Evolutionary conservation across 2,329 filamentous ascomycete genomes (phyloP).

Genomic region (Epichloe glyceriae): DNA sequence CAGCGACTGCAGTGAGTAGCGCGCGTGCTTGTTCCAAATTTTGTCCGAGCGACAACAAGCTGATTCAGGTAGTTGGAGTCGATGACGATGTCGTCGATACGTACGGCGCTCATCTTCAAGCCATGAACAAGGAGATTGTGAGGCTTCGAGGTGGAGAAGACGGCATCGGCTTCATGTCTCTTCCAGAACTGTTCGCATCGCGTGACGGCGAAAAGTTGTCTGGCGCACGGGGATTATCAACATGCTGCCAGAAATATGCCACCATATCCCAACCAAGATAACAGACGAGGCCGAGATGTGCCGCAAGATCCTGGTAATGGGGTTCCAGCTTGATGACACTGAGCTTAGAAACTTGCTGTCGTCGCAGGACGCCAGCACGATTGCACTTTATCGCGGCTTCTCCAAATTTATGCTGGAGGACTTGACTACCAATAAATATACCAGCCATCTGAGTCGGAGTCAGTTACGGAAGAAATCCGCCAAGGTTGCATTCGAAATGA

Average conservation of each 20-base stretch:
- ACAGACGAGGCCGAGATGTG: conserved; percentile 17
- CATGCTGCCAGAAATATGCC: conserved; percentile 28
- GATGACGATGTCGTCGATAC: conserved; percentile 28
- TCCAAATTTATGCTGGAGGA: conserved; percentile 41
- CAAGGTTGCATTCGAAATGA: conserved; percentile 22
- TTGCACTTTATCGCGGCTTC: conserved; percentile 46
- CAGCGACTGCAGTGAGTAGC: conserved; percentile 24
- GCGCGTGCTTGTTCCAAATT: conserved; percentile 1
- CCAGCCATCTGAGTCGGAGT: conserved; percentile 14
- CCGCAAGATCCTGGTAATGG: conserved; percentile 21
- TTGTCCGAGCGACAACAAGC: not conserved
- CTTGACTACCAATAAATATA: conserved; percentile 14
- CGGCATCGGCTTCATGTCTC: conserved; percentile 16
- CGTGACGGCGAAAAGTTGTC: conserved; percentile 2
- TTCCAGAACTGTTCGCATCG: conserved; percentile 18
- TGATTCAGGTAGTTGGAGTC: conserved; percentile 23
- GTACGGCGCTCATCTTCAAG: conserved; percentile 24
- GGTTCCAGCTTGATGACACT: conserved; percentile 20
- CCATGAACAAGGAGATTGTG: conserved; percentile 21
- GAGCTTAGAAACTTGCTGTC: conserved; percentile 15
- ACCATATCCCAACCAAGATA: conserved; percentile 13
- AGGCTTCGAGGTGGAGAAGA: conserved; percentile 11
- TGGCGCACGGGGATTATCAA: conserved; percentile 12
- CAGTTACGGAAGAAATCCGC: conserved; percentile 17
- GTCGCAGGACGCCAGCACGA: conserved; percentile 17